phyloP scores from a whole-genome alignment of 495 filamentous ascomycete species.

The Hypomontagnella monticulosa region DNA sequence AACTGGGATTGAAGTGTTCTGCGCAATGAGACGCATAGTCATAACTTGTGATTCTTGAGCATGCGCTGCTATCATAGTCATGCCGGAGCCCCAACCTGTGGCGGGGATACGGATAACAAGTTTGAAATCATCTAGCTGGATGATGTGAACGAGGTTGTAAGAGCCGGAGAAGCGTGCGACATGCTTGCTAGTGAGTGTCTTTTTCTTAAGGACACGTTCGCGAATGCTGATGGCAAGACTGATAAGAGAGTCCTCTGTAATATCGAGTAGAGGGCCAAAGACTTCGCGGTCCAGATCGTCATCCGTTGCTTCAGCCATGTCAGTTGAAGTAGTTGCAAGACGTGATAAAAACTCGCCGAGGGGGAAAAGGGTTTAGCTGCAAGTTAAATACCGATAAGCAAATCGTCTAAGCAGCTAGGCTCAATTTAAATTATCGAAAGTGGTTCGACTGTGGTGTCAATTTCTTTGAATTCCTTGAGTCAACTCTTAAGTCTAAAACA shows the following conservation, averaged over 20 bases:
- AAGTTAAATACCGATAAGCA: too few species aligned
- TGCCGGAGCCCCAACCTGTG: slow-evolving; percentile 32
- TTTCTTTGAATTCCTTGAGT: too few species aligned
- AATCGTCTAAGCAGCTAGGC: too few species aligned
- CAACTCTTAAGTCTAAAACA: too few species aligned
- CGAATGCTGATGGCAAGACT: slow-evolving; percentile 21
- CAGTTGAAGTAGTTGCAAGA: too few species aligned
- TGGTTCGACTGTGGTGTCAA: too few species aligned
- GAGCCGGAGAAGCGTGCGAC: slow-evolving; percentile 12
- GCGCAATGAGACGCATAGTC: slow-evolving; percentile 39
- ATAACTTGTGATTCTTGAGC: slow-evolving; percentile 41
- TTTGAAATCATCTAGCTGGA: slow-evolving; percentile 31
- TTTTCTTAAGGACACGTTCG: slow-evolving; percentile 2
- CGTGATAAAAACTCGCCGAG: too few species aligned
- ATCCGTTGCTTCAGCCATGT: too few species aligned
- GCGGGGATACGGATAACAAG: slow-evolving; percentile 42
- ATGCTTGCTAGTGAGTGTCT: not conserved
- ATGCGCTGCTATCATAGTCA: slow-evolving; percentile 28
- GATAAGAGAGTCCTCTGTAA: slow-evolving; percentile 17
- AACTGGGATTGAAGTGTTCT: slow-evolving; percentile 37
- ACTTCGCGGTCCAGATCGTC: not conserved
- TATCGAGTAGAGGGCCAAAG: slow-evolving; percentile 23
- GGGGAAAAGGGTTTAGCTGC: too few species aligned
- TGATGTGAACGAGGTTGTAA: slow-evolving; percentile 38
- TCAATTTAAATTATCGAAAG: too few species aligned